Evolutionary conservation across 495 filamentous ascomycete genomes (phyloP), one percentile per base, ranked within the genome.

Genomic region (Friedmanniomyces simplex): DNA sequence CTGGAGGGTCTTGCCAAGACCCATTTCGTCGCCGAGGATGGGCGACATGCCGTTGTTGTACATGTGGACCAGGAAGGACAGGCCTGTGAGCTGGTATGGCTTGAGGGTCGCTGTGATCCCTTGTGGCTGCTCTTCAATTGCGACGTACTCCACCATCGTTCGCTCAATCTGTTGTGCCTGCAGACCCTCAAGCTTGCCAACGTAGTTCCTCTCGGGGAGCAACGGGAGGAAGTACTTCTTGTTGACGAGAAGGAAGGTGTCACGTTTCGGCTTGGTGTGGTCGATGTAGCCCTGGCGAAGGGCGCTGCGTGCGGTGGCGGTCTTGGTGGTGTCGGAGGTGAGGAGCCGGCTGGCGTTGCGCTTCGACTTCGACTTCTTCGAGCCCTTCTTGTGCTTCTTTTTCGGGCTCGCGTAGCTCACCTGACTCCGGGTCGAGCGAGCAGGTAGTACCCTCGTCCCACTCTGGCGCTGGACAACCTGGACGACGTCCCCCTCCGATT

Each of bases 21-120:
- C 81, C 81, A 84, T 84, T 46, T 84, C 81, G 47, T 84, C 81
- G 4, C 74, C 81, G 0, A 83, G 70, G 18, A 84, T 79, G 12
- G 74, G 75, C 3, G 78, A 76, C n/a, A 81, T 65, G 34, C 79
- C 77, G 57, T 85, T 85, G 1, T 72, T 69, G 63, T 82, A 68
- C 12, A 85, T 67, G 62, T 81, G 76, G 0, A 83, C 59, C 6
- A 87, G 71, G 62, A 81, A 85, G 0, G 79, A 80, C 0, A 87
- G 69, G 0, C 82, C 83, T 11, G 77, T 72, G 0, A 85, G 66
- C 59, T 86, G 83, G 58, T 86, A 82, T 1, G 79, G 76, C 61
- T 86, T 87, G 71, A 87, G 78, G 1, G 63, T 72, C 1, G 77
- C 69, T 4, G 61, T 71, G 45, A 85, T 65, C 22, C 74, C 54